Evolutionary conservation across 768 basidiomycete genomes (phyloP), one percentile per base, ranked within the genome.

Genomic region (Suillus placidus): DNA sequence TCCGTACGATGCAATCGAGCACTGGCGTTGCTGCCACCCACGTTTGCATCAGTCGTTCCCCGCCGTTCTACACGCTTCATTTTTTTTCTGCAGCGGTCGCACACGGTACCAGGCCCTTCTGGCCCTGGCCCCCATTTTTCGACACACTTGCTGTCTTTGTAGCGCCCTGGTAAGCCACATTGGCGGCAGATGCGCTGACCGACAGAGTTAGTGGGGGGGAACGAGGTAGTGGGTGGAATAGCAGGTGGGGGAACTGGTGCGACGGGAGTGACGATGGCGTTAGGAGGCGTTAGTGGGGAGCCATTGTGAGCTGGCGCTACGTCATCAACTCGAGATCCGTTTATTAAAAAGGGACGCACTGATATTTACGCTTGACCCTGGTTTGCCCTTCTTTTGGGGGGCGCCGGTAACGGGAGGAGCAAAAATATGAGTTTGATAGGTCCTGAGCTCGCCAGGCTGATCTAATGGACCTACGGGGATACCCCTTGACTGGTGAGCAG

Each of bases 41-140:
- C 57, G 20, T 43, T 43, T 12, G 32, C 61, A n/a, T 89, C 89
- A 2, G 89, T 75, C 12, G 89, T 91, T 9, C 88, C 90, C 9
- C 91, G 81, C 26, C 90, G 80, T 72, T 93, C 92, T 60, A 91
- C 89, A 2, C 92, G 86, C 77, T 93, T 93, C 90, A 92, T 92
- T 76, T 93, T 92, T 76, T 93, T 93, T 61, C 92, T 85, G 76
- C 92, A 92, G 84, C 91, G 80, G 80, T 93, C 92, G 71, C 91
- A 93, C 0, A 93, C 91, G 0, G 92, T 93, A 26, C 91, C 92
- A 60, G 92, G 92, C 0, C 92, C 92, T 76, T 88, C 85, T 56
- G 92, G 92, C 5, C 92, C 92, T 30, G 92, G 91, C 1, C 92
- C 92, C 92, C 92, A 93, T 76, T 93, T 93, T 72, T 93, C 92